Conservation (phyloP, 176 grass and related monocot genomes). For the Melocanna baccifera region DNA sequence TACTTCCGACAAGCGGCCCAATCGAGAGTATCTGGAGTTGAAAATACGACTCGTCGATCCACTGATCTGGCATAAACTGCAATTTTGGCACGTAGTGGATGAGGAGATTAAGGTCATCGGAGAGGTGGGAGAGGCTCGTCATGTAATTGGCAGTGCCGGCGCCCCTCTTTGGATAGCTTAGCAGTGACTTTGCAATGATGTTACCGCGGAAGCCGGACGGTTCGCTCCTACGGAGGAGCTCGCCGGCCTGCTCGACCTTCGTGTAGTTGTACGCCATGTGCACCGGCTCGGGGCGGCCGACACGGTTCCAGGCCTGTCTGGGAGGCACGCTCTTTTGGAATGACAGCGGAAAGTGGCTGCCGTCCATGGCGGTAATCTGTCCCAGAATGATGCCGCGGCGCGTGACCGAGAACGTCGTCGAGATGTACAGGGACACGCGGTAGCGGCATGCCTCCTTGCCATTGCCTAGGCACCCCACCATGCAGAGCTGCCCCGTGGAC, state of each 20-base stretch:
- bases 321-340: background rate
- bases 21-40: background rate
- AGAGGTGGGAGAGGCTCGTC: constrained; percentile 39
- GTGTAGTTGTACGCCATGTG: constrained; percentile 55
- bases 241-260: constrained; percentile 40
- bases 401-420: constrained; percentile 40
- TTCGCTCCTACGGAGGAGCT: constrained; percentile 58
- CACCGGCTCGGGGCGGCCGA: background rate
- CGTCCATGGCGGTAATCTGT: constrained; percentile 21
- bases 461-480: constrained; percentile 45
- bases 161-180: constrained; percentile 60
- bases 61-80: background rate
- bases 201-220: constrained; percentile 53
- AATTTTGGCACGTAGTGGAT: background rate
- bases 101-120: constrained; percentile 60
- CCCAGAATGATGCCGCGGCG: constrained; percentile 42
- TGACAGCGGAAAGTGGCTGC: background rate
- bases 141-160: background rate
- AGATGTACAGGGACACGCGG: constrained; percentile 48
- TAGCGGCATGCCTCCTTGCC: constrained; percentile 22
- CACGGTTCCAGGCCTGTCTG: background rate
- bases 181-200: constrained; percentile 73
- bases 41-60: background rate
- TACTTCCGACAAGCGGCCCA: background rate
- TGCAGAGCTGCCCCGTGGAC: constrained; percentile 47